Base-by-base conservation (phyloP, 108 stramenopile species). In the Nitzschia sp. region DNA sequence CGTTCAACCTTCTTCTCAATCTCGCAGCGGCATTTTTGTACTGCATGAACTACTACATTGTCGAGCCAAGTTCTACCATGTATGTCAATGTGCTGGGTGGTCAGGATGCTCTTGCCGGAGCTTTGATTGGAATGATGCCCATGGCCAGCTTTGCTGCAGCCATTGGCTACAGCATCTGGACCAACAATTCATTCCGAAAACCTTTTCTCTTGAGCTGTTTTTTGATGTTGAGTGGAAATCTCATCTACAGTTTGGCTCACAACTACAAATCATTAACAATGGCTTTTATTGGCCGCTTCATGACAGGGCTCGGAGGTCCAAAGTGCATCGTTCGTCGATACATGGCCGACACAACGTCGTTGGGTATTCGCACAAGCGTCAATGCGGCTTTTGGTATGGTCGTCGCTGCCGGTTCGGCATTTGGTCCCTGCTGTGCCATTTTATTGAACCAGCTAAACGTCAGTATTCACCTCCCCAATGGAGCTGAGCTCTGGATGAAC, bases 21-120 rank as follows among this genome's bases (percentile, higher is more conserved):
- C 76, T 96, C 26, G 69, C 84, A 12, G 80, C 86, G 0, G 86
- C 80, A 20, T 92, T 96, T 63, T 71, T 95, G 34, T 96, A 93
- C 77, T 89, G 90, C 81, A 87, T 84, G 83, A 94, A 94, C 75
- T 92, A 96, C 67, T 94, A 96, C 83, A 92, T 96, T 58, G 91
- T 94, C 34, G 91, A 91, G 55, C 95, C 95, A 17, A 85, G 83
- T 10, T 81, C 81, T 67, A 87, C 84, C 20, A 80, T 83, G 71
- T 96, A 96, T 67, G 82, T 83, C 51, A 90, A 86, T 48, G 79
- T 74, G 8, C 71, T 96, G 61, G 93, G 93, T 15, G 89, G 83
- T 10, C 60, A 80, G 22, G 90, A 94, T 64, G 86, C 92, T 37
- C 72, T 86, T 51, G 81, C 89, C 8, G 93, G 92, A 0, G 55